Conservation (phyloP, 768 basidiomycete species). For the Leccinum ochraceum region DNA sequence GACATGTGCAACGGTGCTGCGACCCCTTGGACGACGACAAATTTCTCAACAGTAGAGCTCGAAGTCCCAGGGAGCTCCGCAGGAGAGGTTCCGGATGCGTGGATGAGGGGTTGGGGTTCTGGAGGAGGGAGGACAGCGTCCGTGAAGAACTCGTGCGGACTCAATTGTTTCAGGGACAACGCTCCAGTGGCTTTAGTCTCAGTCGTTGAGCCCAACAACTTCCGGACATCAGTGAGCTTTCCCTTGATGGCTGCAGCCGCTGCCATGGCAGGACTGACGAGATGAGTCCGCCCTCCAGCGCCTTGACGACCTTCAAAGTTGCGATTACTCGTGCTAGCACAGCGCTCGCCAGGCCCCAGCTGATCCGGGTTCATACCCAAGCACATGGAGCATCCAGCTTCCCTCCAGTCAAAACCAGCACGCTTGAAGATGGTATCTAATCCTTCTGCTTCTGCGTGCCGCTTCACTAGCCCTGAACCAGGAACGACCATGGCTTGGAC, state of each 20-base stretch:
- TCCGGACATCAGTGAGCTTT: constrained; percentile 81
- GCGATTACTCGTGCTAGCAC: constrained; percentile 90
- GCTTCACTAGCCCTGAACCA: constrained; percentile 87
- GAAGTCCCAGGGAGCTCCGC: constrained; percentile 41
- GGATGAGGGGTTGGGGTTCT: constrained; percentile 41
- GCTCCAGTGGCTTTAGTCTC: constrained; percentile 43
- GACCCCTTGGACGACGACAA: constrained; percentile 70
- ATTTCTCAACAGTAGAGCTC: constrained; percentile 56
- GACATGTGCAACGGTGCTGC: constrained; percentile 79
- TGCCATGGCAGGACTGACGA: constrained; percentile 91
- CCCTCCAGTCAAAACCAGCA: constrained; percentile 94
- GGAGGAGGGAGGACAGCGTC: constrained; percentile 62
- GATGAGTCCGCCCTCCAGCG: constrained; percentile 84
- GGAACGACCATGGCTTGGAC: constrained; percentile 92
- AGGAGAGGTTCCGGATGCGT: constrained; percentile 34
- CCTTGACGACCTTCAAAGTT: constrained; percentile 93
- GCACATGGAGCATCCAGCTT: constrained; percentile 96
- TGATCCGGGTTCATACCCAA: constrained; percentile 96
- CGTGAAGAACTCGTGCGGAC: constrained; percentile 74
- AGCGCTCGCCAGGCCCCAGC: constrained; percentile 77
- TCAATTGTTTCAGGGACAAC: constrained; percentile 67
- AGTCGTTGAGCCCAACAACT: constrained; percentile 54
- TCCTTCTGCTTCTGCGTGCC: constrained; percentile 89
- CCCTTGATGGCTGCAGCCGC: constrained; percentile 88
- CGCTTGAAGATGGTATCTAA: constrained; percentile 84